Evolutionary conservation across 2,329 filamentous ascomycete species (phyloP), one percentile per base, ranked within the genome.

Genomic region (Annulohypoxylon truncatum): DNA sequence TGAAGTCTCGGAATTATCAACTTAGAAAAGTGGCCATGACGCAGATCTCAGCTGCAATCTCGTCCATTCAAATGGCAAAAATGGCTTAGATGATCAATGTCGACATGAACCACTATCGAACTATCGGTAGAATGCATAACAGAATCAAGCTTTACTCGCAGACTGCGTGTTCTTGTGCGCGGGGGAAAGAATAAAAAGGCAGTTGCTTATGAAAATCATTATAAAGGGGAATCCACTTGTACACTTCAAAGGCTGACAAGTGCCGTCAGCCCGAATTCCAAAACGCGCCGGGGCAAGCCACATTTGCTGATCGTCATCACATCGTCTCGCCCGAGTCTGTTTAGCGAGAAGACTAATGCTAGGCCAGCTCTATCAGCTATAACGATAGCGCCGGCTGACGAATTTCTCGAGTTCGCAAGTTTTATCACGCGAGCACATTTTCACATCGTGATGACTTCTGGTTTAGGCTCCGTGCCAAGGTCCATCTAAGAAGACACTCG

Each of bases 211-310:
- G 64, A 67, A 67, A 64, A 69, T 69, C 66, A 40, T 67, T 62
- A 69, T 67, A 38, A 64, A 61, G 38, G 44, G 56, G 53, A 61
- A 61, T 61, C 67, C 67, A 69, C 67, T 66, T 35, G 18, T 12
- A 28, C 29, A 54, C 60, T 33, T 33, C 13, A 40, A 18, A 53
- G 22, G 48, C 29, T 46, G 33, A 53, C 52, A 57, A 60, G 48
- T 62, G 28, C 65, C 53, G 58, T 46, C 38, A 59, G 46, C 54
- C 48, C 22, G 55, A 58, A 60, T 66, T 68, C 46, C 58, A 61
- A 68, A 66, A 66, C 62, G 52, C 57, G 60, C 67, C 67, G 60
- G 60, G 33, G 33, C 64, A 69, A 69, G 67, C 64, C 61, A 67
- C 64, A 26, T 24, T 47, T 46, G 67, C 61, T 62, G 64, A 67